Evolutionary conservation across 192 early-diverging fungal species (phyloP).

Genomic region (Physocladia obscura): DNA sequence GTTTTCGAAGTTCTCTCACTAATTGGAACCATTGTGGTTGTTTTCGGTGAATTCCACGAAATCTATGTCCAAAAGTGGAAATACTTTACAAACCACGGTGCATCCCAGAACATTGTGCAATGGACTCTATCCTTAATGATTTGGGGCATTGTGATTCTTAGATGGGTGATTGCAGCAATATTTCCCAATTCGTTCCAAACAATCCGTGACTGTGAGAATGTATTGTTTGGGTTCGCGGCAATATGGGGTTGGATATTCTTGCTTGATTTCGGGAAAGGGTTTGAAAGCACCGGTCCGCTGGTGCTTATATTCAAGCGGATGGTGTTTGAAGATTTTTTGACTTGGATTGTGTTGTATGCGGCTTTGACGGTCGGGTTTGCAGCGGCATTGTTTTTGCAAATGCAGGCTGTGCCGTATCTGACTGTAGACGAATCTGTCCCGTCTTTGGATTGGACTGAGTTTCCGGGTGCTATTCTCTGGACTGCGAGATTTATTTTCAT

Average conservation of each 20-base stretch:
- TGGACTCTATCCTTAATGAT: constrained; percentile 5
- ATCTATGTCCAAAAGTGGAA: constrained; percentile 3
- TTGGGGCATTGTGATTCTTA: constrained; percentile 3
- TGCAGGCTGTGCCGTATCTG: constrained; percentile 11
- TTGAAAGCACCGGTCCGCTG: constrained; percentile 22
- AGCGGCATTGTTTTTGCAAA: constrained; percentile 27
- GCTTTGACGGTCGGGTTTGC: constrained; percentile 20
- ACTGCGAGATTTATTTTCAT: constrained; percentile 17
- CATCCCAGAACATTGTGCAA: constrained; percentile 21
- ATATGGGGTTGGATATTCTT: constrained; percentile 20
- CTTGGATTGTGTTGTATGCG: neutral
- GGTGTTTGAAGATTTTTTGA: constrained; percentile 18
- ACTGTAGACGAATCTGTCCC: neutral
- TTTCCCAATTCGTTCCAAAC: neutral
- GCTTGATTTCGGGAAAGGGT: constrained; percentile 19
- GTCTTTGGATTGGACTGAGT: constrained; percentile 11
- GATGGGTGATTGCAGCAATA: neutral
- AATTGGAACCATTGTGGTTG: neutral
- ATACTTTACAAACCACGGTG: constrained; percentile 18
- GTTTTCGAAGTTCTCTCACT: neutral
- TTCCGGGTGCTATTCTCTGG: constrained; percentile 15
- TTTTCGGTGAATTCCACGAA: neutral
- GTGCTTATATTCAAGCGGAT: constrained; percentile 25
- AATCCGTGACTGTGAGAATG: neutral
- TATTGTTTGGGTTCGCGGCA: constrained; percentile 9